Evolutionary conservation across 208 protist genomes (phyloP).

Genomic region (Trypanosoma scelopori): DNA sequence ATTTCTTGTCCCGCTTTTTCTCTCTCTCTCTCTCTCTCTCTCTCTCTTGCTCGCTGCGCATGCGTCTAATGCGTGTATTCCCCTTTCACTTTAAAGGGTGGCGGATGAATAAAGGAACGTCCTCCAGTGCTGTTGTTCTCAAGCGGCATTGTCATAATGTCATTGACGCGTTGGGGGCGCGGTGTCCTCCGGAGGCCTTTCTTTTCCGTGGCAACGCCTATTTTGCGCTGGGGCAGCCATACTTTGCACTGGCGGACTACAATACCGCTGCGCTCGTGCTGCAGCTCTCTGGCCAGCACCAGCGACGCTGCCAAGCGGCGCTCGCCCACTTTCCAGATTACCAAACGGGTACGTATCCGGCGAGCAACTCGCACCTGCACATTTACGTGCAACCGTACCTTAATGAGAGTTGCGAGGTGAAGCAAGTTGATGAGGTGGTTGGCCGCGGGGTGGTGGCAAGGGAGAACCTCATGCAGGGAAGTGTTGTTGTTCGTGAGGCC

Average conservation of each 20-base stretch:
- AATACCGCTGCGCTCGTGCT: slow-evolving; percentile 68
- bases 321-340: slow-evolving; percentile 53
- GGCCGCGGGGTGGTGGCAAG: slow-evolving; percentile 61
- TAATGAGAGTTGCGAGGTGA: slow-evolving; percentile 40
- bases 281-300: slow-evolving; percentile 56
- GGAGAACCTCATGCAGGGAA: slow-evolving; percentile 33
- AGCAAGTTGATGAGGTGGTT: slow-evolving; percentile 24
- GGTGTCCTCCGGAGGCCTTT: slow-evolving; percentile 77
- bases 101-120: slow-evolving; percentile 14
- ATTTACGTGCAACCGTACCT: slow-evolving; percentile 77
- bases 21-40: too few species aligned
- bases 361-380: slow-evolving; percentile 70
- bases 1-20: too few species aligned
- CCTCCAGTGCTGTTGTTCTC: slow-evolving; percentile 43
- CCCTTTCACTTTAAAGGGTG: neutral
- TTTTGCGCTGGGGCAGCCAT: slow-evolving; percentile 76
- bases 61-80: too few species aligned
- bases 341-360: slow-evolving; percentile 60
- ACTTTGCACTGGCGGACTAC: slow-evolving; percentile 86
- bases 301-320: slow-evolving; percentile 47
- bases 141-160: slow-evolving; percentile 78
- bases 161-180: slow-evolving; percentile 75
- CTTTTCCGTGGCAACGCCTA: slow-evolving; percentile 88
- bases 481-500: slow-evolving; percentile 38
- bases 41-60: too few species aligned